Percentiles rank a stretch among this genome's conserved stretches.
These are phyloP conservation scores for Hypholoma sublateritium DNA, from an alignment of 768 basidiomycete genomes.

Conservation along the genomic window DNA sequence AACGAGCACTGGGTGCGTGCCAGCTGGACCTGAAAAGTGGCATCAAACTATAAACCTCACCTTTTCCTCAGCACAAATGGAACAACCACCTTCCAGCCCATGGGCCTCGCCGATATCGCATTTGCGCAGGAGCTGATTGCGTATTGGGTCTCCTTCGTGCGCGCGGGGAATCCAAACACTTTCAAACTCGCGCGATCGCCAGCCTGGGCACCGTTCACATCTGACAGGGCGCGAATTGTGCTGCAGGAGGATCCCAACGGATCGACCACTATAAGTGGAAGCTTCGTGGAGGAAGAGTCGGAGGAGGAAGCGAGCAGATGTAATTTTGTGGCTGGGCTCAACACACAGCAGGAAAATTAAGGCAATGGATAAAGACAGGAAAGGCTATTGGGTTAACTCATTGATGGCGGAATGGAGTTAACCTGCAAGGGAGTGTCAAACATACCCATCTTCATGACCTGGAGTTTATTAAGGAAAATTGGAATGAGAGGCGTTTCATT, in stretches of 20 bases:
- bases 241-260: constrained; percentile 14
- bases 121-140: constrained; percentile 62
- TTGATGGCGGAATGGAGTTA: too few species aligned
- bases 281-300: constrained; percentile 14
- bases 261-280: constrained; percentile 15
- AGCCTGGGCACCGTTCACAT: constrained; percentile 33
- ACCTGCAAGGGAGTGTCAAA: too few species aligned
- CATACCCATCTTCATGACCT: too few species aligned
- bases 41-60: neutral
- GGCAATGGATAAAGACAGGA: too few species aligned
- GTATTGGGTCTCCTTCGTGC: constrained; percentile 69
- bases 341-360: constrained; percentile 16
- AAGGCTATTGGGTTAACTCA: too few species aligned
- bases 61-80: constrained; percentile 44
- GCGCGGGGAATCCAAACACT: constrained; percentile 53
- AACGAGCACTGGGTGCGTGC: constrained; percentile 53
- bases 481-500: too few species aligned
- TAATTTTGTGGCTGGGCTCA: constrained; percentile 17
- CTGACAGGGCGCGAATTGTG: constrained; percentile 15
- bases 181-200: constrained; percentile 53
- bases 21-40: neutral
- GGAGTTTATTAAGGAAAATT: too few species aligned
- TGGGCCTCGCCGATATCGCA: constrained; percentile 44
- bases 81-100: constrained; percentile 45
- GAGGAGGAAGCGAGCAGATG: constrained; percentile 14